Evolutionary conservation across 306 rosid species (phyloP), one percentile per base, ranked within the genome.

Genomic region (Mimosa pudica): DNA sequence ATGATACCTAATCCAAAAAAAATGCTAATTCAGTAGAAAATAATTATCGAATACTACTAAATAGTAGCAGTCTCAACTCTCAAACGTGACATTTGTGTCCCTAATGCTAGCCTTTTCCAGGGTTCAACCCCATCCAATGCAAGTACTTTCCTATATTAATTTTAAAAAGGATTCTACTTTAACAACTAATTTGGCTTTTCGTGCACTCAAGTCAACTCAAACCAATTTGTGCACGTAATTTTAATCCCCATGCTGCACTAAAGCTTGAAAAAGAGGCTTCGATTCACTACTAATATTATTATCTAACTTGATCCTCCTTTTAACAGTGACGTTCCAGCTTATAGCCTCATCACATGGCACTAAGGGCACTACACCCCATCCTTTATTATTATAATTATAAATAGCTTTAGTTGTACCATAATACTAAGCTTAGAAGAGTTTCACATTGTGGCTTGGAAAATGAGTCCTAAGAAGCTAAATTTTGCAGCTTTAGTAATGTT

Each of bases 161-260:
- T 38, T 46, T 75, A 24, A 2, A 77, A 73, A 67, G 65, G 20
- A 20, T 78, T 66, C 69, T 73, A 35, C 46, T 77, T 76, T 74
- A 77, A 85, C 87, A 73, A 81, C 83, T 68, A 74, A 57, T 77
- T 85, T 89, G 87, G 88, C 84, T 79, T 87, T 80, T 84, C 82
- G 47, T 87, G 85, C 75, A 77, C 87, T 79, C 75, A 36, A 84
- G 80, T 86, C 90, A 81, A 84, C 80, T 24, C 30, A 67, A 64
- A 47, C 79, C n/a, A 36, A 80, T 68, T 71, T 9, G 38, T 2
- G 11, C 62, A 44, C 68, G 69, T 60, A 49, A 33, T 77, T 33
- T 16, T 76, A 62, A 42, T 11, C 73, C 83, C 83, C 65, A 18
- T 79, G 33, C 44, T n/a, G 65, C 58, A 33, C 52, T 74, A 77